Conservation (phyloP, 1,284 basidiomycete genomes). For the Anthracocystis walkeri region DNA sequence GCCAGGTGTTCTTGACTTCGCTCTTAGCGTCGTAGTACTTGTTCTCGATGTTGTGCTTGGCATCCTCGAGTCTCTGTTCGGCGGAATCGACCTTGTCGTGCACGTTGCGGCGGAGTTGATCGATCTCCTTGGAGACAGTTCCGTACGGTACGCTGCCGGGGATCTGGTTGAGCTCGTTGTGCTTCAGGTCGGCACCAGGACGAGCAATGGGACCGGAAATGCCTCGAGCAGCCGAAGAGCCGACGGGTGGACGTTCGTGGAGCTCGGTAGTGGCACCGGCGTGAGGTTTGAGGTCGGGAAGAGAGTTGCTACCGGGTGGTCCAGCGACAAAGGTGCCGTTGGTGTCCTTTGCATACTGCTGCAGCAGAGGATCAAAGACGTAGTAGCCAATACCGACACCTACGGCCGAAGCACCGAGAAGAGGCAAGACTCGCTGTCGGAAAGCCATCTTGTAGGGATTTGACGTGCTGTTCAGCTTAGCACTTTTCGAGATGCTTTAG, state of each 20-base stretch:
- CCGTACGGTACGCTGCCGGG: constrained; percentile 45
- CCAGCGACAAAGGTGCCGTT: constrained; percentile 44
- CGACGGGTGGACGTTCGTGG: constrained; percentile 45
- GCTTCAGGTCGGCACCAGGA: constrained; percentile 44
- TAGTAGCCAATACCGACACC: constrained; percentile 55
- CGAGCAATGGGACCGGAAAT: constrained; percentile 40
- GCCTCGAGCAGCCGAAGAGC: constrained; percentile 47
- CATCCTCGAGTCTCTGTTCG: constrained; percentile 29
- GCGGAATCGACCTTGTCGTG: constrained; percentile 34
- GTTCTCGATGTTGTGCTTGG: constrained; percentile 34
- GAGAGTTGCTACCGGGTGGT: constrained; percentile 34
- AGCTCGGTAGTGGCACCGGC: constrained; percentile 31
- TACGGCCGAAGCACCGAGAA: constrained; percentile 44
- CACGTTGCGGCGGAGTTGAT: constrained; percentile 34
- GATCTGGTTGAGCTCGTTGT: constrained; percentile 33
- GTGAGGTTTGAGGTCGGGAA: constrained; percentile 45
- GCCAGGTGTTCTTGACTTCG: constrained; percentile 39
- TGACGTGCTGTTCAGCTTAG: background rate
- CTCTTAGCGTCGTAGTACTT: constrained; percentile 30
- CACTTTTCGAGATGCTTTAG: background rate
- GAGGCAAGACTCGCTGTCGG: constrained; percentile 43
- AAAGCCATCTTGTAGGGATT: constrained; percentile 36
- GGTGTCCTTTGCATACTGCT: constrained; percentile 51
- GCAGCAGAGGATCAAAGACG: constrained; percentile 53
- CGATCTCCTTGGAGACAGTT: constrained; percentile 41